A percentile compares a stretch with the other conserved stretches of the same genome.
phyloP scores from a whole-genome alignment of 1,284 basidiomycete species.

The Grifola frondosa region DNA sequence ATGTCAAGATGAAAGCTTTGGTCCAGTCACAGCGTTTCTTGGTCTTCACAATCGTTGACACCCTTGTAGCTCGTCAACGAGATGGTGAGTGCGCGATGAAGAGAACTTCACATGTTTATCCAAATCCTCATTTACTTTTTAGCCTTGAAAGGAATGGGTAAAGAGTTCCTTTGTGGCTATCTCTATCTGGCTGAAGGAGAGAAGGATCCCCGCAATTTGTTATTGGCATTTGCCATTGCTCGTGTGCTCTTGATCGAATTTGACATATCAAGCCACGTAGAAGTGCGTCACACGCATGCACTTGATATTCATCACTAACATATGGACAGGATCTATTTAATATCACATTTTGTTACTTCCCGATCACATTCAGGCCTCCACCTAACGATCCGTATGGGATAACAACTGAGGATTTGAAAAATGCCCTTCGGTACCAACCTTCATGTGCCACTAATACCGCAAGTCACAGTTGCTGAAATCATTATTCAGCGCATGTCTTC shows the following conservation, averaged over 20 bases:
- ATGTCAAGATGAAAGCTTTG: slow-evolving; percentile 81
- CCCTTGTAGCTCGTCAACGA: slow-evolving; percentile 72
- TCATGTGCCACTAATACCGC: neutral
- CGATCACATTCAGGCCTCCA: slow-evolving; percentile 94
- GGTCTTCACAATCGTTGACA: slow-evolving; percentile 84
- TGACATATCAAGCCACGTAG: slow-evolving; percentile 69
- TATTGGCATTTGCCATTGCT: slow-evolving; percentile 87
- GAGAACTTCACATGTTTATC: neutral
- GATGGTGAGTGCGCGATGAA: slow-evolving; percentile 48
- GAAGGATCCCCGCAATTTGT: slow-evolving; percentile 95
- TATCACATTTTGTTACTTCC: slow-evolving; percentile 98
- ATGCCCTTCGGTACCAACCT: slow-evolving; percentile 58
- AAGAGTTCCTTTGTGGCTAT: slow-evolving; percentile 78
- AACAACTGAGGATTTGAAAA: slow-evolving; percentile 83
- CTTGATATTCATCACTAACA: too few relatives aligned
- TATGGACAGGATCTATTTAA: slow-evolving; percentile 92
- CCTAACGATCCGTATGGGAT: slow-evolving; percentile 95
- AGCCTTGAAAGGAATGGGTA: slow-evolving; percentile 74
- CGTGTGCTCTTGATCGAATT: slow-evolving; percentile 88
- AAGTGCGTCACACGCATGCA: too few relatives aligned
- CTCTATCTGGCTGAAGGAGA: slow-evolving; percentile 86
- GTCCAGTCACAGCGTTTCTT: slow-evolving; percentile 82
- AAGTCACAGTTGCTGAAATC: slow-evolving; percentile 1
- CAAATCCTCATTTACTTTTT: neutral
- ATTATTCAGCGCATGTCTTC: slow-evolving; percentile 54